A percentile compares a stretch with the other conserved stretches of the same genome.
Evolutionary conservation across 2,329 filamentous ascomycete genomes (phyloP).

Genomic region (Fusarium duplospermum): DNA sequence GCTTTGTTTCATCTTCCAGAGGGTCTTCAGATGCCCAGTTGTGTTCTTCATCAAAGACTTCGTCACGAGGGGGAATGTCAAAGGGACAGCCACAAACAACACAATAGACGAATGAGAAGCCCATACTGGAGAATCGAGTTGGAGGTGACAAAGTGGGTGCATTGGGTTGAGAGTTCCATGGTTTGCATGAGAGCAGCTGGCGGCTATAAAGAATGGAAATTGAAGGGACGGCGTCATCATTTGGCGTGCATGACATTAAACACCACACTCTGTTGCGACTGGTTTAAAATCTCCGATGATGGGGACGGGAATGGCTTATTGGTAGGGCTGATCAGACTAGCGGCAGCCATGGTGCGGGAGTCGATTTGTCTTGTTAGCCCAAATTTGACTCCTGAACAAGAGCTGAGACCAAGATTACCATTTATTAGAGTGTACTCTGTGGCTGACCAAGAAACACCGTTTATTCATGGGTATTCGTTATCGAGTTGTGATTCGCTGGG

Average conservation of each 20-base stretch:
- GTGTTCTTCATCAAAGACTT: not conserved
- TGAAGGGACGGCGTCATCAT: slow-evolving; percentile 1
- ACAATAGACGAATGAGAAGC: not conserved
- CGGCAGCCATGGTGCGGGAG: not conserved
- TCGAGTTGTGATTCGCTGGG: not conserved
- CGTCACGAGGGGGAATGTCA: slow-evolving; percentile 3
- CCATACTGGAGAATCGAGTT: not conserved
- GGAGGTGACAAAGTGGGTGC: not conserved
- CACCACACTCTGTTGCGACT: not conserved
- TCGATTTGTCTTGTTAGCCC: not conserved
- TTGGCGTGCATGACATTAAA: not conserved
- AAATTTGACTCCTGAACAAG: not conserved
- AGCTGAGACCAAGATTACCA: not conserved
- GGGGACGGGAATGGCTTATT: not conserved
- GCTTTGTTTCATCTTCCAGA: slow-evolving; percentile 6
- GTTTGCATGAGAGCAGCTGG: not conserved
- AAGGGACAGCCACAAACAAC: slow-evolving; percentile 16
- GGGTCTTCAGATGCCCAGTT: not conserved
- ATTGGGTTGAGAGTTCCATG: not conserved
- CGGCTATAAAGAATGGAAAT: not conserved
- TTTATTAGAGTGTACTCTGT: not conserved
- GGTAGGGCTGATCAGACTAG: not conserved
- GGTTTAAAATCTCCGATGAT: not conserved
- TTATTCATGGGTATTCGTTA: not conserved
- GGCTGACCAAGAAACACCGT: not conserved